phyloP scores from a whole-genome alignment of 2,329 filamentous ascomycete genomes.

The Trichoderma brevicompactum region DNA sequence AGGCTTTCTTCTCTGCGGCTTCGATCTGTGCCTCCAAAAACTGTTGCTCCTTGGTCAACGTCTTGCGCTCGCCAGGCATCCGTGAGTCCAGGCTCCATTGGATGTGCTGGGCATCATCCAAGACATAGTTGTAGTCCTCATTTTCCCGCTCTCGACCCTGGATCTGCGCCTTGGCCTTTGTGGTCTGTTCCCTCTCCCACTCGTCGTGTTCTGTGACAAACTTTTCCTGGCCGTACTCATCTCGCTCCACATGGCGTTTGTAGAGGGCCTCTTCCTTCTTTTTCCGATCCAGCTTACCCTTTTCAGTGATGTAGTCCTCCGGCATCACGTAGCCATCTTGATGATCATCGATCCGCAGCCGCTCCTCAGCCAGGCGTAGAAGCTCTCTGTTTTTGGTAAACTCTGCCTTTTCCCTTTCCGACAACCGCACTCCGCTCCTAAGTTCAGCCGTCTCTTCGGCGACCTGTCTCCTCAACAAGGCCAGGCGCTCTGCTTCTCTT shows the following conservation, averaged over 20 bases:
- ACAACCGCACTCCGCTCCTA: slow-evolving; percentile 73
- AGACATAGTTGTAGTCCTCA: slow-evolving; percentile 88
- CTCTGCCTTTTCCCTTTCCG: slow-evolving; percentile 79
- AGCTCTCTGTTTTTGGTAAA: slow-evolving; percentile 89
- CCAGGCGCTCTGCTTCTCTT: slow-evolving; percentile 82
- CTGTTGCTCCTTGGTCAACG: slow-evolving; percentile 76
- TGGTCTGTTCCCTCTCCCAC: slow-evolving; percentile 89
- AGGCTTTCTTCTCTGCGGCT: slow-evolving; percentile 83
- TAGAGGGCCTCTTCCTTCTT: slow-evolving; percentile 90
- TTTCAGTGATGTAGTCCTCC: slow-evolving; percentile 93
- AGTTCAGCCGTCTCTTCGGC: slow-evolving; percentile 84
- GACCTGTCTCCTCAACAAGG: slow-evolving; percentile 87
- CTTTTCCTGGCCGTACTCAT: slow-evolving; percentile 84
- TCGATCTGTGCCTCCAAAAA: slow-evolving; percentile 81
- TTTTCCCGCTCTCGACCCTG: slow-evolving; percentile 73
- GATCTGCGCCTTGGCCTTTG: slow-evolving; percentile 87
- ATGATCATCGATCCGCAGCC: slow-evolving; percentile 86
- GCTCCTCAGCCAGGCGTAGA: slow-evolving; percentile 79
- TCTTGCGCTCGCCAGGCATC: slow-evolving; percentile 71
- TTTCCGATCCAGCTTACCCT: slow-evolving; percentile 83
- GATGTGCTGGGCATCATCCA: slow-evolving; percentile 88
- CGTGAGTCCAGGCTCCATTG: slow-evolving; percentile 79
- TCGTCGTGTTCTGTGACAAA: slow-evolving; percentile 94
- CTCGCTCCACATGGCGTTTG: slow-evolving; percentile 84
- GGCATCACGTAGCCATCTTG: slow-evolving; percentile 91